Conservation (phyloP, 106 monocot genomes). For the Dendrobium chrysotoxum region DNA sequence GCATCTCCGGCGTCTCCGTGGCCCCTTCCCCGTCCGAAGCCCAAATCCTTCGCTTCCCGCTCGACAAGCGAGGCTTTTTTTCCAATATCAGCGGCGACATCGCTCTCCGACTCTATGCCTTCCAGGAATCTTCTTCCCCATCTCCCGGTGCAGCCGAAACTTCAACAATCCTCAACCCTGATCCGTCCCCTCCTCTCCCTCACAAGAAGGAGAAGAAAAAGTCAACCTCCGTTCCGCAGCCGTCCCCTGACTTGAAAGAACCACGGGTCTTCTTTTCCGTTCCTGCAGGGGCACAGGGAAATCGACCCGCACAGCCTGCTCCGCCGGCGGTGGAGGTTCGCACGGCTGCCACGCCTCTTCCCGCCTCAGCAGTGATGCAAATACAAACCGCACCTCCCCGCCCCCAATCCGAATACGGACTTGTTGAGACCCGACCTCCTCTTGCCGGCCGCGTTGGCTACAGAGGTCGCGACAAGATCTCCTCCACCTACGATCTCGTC, state of each 20-base stretch:
- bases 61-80: slow-evolving; percentile 86
- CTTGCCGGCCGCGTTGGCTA: slow-evolving; percentile 45
- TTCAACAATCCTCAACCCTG: slow-evolving; percentile 14
- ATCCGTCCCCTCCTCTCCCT: slow-evolving; percentile 11
- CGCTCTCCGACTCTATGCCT: slow-evolving; percentile 45
- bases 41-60: slow-evolving; percentile 44
- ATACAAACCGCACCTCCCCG: not conserved
- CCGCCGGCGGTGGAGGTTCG: not conserved
- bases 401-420: slow-evolving; percentile 40
- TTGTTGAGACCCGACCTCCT: slow-evolving; percentile 69
- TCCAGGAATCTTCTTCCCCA: slow-evolving; percentile 7
- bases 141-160: not conserved
- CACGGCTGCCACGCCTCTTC: slow-evolving; percentile 6
- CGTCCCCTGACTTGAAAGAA: not conserved
- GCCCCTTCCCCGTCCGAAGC: slow-evolving; percentile 30
- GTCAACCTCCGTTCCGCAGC: not conserved
- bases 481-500: slow-evolving; percentile 86
- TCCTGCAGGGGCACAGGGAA: slow-evolving; percentile 6
- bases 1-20: slow-evolving; percentile 54
- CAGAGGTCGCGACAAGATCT: slow-evolving; percentile 54
- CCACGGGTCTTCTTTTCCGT: slow-evolving; percentile 29
- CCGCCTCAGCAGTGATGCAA: slow-evolving; percentile 4
- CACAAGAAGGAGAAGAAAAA: not conserved
- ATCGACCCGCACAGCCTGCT: slow-evolving; percentile 4
- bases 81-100: slow-evolving; percentile 79